Conservation (phyloP, 805 yeast genomes). For the Ogataea trehaloabstinens region DNA sequence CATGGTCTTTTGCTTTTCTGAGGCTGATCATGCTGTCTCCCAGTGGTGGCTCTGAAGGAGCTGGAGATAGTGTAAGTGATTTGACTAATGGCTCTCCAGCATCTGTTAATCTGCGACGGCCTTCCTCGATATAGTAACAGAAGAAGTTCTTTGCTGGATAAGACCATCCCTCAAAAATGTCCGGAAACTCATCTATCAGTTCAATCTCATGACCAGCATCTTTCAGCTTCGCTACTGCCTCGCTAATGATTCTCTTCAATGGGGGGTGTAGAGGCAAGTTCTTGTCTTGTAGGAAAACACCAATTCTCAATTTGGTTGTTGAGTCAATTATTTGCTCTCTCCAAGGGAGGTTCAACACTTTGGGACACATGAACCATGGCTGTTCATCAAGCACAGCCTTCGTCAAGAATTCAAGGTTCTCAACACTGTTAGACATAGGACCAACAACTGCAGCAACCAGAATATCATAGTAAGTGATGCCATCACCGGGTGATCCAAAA, state of each 20-base stretch:
- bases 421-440: not conserved
- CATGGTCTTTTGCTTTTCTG: not conserved
- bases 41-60: not conserved
- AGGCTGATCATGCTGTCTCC: not conserved
- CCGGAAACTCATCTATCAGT: constrained; percentile 13
- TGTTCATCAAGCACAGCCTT: not conserved
- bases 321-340: not conserved
- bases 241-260: constrained; percentile 41
- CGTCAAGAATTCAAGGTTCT: not conserved
- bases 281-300: constrained; percentile 21
- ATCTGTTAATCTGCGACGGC: not conserved
- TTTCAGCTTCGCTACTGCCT: constrained; percentile 26
- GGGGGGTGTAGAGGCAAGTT: constrained; percentile 58
- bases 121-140: not conserved
- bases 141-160: not conserved
- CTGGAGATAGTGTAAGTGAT: not conserved
- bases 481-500: not conserved
- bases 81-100: not conserved
- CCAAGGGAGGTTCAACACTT: not conserved
- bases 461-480: not conserved
- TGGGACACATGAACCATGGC: not conserved
- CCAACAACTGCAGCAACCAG: not conserved
- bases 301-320: not conserved
- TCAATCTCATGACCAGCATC: constrained; percentile 44
- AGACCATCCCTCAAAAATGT: too few relatives aligned